These are phyloP conservation scores for Fusarium anthophilum DNA, from an alignment of 2,329 filamentous ascomycete genomes.

Conservation along the genomic window DNA sequence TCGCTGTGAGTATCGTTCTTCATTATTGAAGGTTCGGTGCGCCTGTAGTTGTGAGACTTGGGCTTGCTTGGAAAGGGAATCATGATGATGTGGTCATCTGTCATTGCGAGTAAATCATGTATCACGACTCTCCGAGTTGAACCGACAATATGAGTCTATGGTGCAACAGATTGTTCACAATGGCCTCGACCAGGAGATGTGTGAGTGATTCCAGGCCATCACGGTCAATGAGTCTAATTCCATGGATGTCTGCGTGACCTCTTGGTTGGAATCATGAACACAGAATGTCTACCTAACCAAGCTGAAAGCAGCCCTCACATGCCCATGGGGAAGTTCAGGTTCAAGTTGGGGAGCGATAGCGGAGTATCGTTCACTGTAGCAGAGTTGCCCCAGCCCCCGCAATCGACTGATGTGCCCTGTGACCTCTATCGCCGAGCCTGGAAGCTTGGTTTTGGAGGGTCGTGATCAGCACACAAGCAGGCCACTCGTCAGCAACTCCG, in stretches of 20 bases:
- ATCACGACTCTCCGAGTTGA: neutral
- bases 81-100: neutral
- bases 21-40: neutral
- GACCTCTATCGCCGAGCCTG: slow-evolving; percentile 11
- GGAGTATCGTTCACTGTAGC: slow-evolving; percentile 8
- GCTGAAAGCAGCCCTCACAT: neutral
- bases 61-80: neutral
- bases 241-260: slow-evolving; percentile 11
- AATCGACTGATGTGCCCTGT: slow-evolving; percentile 38
- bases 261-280: neutral
- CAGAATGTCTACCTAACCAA: neutral
- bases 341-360: slow-evolving; percentile 3
- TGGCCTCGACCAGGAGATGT: neutral
- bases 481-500: slow-evolving; percentile 24
- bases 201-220: neutral
- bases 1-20: neutral
- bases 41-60: neutral
- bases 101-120: neutral
- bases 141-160: neutral
- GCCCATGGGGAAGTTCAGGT: neutral
- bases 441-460: slow-evolving; percentile 7
- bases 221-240: neutral
- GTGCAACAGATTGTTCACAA: neutral
- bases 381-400: slow-evolving; percentile 6
- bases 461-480: slow-evolving; percentile 35